Evolutionary conservation across 2,329 filamentous ascomycete species (phyloP).

Genomic region (Curvularia sp.): DNA sequence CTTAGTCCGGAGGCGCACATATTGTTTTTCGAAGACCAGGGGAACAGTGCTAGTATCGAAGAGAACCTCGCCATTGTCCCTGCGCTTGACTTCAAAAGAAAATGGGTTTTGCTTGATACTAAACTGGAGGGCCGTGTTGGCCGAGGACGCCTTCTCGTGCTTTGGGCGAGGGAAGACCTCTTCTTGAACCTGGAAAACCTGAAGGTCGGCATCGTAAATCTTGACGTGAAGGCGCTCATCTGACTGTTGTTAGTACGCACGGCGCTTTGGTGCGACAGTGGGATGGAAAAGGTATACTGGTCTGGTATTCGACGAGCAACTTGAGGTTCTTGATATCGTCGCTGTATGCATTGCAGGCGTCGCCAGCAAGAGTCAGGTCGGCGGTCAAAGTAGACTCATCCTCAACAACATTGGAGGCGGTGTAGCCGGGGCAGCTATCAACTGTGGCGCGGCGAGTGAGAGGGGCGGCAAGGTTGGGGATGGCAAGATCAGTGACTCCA

Average conservation of each 20-base stretch:
- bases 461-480: conserved; percentile 9
- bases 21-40: conserved; percentile 80
- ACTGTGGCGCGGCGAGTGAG: conserved; percentile 34
- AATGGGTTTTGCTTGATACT: conserved; percentile 66
- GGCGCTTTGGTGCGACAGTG: neutral
- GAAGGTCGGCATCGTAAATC: conserved; percentile 72
- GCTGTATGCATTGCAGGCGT: conserved; percentile 68
- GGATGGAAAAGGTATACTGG: conserved; percentile 53
- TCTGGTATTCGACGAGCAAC: conserved; percentile 68
- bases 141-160: conserved; percentile 44
- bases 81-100: conserved; percentile 69
- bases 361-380: conserved; percentile 71
- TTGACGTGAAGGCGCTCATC: conserved; percentile 75
- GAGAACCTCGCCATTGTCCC: conserved; percentile 64
- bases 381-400: conserved; percentile 68
- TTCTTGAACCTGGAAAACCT: conserved; percentile 77
- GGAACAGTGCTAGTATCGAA: conserved; percentile 73
- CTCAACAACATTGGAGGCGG: conserved; percentile 65
- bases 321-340: conserved; percentile 64
- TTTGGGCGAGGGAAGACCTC: conserved; percentile 69
- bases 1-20: conserved; percentile 73
- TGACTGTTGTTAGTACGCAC: conserved; percentile 40
- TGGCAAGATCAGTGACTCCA: conserved; percentile 8
- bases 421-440: conserved; percentile 72
- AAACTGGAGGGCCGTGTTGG: conserved; percentile 61